Evolutionary conservation across 306 rosid genomes (phyloP).

Genomic region (Senna siamea): DNA sequence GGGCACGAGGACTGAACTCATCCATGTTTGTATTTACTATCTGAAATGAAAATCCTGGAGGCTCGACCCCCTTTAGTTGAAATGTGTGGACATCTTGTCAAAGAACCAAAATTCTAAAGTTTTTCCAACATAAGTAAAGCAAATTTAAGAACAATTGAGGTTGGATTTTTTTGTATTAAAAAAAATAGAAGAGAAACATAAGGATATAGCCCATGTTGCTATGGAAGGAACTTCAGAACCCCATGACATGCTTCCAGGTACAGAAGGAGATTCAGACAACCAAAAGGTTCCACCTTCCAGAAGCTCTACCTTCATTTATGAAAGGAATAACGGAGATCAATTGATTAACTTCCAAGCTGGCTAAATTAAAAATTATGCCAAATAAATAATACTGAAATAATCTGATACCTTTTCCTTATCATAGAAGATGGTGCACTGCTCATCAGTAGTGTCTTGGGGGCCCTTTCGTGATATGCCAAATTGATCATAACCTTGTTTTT

Average conservation of each 20-base stretch:
- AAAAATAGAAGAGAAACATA: conserved; percentile 30
- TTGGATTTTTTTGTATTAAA: background rate
- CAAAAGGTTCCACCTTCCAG: conserved; percentile 99
- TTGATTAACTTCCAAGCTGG: conserved; percentile 4
- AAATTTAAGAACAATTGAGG: conserved; percentile 32
- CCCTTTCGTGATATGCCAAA: conserved; percentile 92
- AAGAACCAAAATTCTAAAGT: conserved; percentile 53
- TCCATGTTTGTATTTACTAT: conserved; percentile 96
- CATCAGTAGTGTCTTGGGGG: conserved; percentile 77
- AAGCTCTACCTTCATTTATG: conserved; percentile 75
- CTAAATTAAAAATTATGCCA: conserved; percentile 17
- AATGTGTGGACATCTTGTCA: conserved; percentile 99
- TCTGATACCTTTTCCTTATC: conserved; percentile 79
- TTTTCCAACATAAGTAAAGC: conserved; percentile 33
- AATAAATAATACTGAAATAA: conserved; percentile 9
- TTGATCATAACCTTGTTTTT: conserved; percentile 78
- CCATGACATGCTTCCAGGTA: conserved; percentile 98
- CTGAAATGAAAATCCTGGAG: conserved; percentile 94
- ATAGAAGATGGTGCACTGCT: conserved; percentile 94
- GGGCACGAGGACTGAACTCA: conserved; percentile 84
- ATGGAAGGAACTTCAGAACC: conserved; percentile 87
- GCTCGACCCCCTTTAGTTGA: conserved; percentile 96
- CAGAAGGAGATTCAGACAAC: conserved; percentile 97
- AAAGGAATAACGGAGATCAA: conserved; percentile 9
- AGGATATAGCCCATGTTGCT: conserved; percentile 99